A percentile compares a stretch with the other conserved stretches of the same genome.
Evolutionary conservation across 768 basidiomycete genomes (phyloP).

Genomic region (Russula dissimulans): DNA sequence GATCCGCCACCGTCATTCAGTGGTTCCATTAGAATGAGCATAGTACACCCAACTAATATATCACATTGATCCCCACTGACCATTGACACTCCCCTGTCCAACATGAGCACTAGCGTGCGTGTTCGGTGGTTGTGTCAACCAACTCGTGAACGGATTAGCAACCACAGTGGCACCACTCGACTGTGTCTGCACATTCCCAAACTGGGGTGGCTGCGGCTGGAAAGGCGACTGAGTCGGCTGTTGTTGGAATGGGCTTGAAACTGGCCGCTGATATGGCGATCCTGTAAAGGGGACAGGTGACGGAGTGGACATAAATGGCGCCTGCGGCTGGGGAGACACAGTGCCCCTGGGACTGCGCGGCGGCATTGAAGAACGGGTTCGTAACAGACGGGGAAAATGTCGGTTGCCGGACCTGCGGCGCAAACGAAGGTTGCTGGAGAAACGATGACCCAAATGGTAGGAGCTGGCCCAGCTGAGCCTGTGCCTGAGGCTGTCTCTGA

Average conservation of each 20-base stretch:
- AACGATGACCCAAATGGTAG: conserved; percentile 20
- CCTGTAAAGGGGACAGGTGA: conserved; percentile 14
- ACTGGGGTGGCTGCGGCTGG: conserved; percentile 5
- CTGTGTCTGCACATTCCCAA: conserved; percentile 9
- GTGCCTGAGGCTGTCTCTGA: conserved; percentile 21
- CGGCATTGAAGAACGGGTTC: conserved; percentile 20
- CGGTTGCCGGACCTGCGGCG: conserved; percentile 18
- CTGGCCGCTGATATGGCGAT: conserved; percentile 20
- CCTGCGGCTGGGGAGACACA: conserved; percentile 22
- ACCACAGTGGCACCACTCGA: background rate
- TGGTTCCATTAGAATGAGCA: background rate
- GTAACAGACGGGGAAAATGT: background rate
- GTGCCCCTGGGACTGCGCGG: conserved; percentile 28
- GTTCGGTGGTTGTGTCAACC: conserved; percentile 21
- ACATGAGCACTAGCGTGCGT: conserved; percentile 5
- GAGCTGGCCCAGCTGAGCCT: conserved; percentile 16
- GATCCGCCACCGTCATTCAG: no score
- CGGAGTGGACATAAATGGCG: conserved; percentile 14
- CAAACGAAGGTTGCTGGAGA: conserved; percentile 23
- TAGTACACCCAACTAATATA: background rate
- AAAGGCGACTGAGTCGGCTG: background rate
- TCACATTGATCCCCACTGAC: conserved; percentile 9
- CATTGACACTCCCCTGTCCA: conserved; percentile 11
- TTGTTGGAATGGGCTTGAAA: conserved; percentile 14
- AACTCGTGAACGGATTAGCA: conserved; percentile 24